phyloP scores from a whole-genome alignment of 2,329 filamentous ascomycete genomes.

The Rutstroemia sp. region DNA sequence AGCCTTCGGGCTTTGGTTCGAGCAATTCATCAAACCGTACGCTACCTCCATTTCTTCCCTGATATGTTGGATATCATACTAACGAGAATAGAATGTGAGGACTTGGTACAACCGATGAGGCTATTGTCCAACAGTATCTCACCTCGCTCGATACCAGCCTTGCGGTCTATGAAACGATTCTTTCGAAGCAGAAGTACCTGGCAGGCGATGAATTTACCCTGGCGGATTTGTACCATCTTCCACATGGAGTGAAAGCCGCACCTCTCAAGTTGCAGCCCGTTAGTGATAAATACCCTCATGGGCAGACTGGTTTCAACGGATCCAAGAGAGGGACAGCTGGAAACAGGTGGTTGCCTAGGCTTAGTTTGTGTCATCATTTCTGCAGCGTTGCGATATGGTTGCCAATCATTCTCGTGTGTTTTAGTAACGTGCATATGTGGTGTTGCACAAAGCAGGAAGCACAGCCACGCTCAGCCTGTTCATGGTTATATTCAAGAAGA shows the following conservation, averaged over 20 bases:
- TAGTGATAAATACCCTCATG: slow-evolving; percentile 5
- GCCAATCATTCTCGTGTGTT: no score
- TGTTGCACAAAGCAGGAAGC: no score
- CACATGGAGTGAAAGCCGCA: slow-evolving; percentile 9
- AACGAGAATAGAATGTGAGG: background rate
- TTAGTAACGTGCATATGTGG: no score
- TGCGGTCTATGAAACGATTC: slow-evolving; percentile 16
- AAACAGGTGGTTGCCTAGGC: slow-evolving; percentile 1
- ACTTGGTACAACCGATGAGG: background rate
- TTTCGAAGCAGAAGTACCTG: slow-evolving; percentile 18
- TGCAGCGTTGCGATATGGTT: no score
- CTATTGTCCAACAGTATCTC: background rate
- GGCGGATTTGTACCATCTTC: slow-evolving; percentile 17
- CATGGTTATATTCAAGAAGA: no score
- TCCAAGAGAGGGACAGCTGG: slow-evolving; percentile 11
- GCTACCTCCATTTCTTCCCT: background rate
- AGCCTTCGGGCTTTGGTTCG: background rate
- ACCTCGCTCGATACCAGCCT: background rate
- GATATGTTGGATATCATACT: background rate
- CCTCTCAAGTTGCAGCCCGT: slow-evolving; percentile 3
- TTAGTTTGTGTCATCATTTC: background rate
- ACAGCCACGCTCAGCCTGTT: no score
- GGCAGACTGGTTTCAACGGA: slow-evolving; percentile 2
- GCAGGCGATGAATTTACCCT: slow-evolving; percentile 19
- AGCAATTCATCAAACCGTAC: background rate